These are phyloP conservation scores for Termitomyces sp. DNA, from an alignment of 768 basidiomycete genomes.

Conservation along the genomic window DNA sequence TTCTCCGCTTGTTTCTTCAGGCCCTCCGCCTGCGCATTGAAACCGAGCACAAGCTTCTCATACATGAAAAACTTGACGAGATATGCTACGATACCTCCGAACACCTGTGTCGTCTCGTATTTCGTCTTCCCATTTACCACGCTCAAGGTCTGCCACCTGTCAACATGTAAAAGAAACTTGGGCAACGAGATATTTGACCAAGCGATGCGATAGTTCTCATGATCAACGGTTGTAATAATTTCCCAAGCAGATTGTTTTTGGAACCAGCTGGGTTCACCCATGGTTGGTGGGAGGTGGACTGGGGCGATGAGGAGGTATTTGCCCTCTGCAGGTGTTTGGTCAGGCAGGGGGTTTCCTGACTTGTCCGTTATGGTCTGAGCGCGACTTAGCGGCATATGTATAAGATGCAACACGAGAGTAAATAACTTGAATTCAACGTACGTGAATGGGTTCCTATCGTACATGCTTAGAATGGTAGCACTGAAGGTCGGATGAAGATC, in stretches of 20 bases:
- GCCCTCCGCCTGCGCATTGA: constrained; percentile 50
- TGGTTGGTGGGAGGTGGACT: constrained; percentile 58
- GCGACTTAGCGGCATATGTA: constrained; percentile 31
- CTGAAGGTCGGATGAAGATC: background rate
- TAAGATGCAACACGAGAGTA: background rate
- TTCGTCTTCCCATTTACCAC: constrained; percentile 46
- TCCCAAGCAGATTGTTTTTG: constrained; percentile 36
- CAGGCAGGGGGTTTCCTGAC: constrained; percentile 32
- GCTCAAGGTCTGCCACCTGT: constrained; percentile 62
- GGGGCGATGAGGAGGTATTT: constrained; percentile 39
- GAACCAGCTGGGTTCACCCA: constrained; percentile 36
- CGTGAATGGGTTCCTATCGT: constrained; percentile 63
- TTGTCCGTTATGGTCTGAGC: constrained; percentile 39
- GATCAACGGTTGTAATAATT: constrained; percentile 45
- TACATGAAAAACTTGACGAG: constrained; percentile 41
- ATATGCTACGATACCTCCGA: constrained; percentile 51
- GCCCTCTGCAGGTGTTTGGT: constrained; percentile 48
- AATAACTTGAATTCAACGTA: constrained; percentile 23
- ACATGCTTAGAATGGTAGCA: background rate
- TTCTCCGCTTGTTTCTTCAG: constrained; percentile 50
- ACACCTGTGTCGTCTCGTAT: constrained; percentile 64
- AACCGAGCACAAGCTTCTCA: constrained; percentile 36
- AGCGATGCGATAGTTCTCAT: constrained; percentile 47
- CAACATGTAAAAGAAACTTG: constrained; percentile 42
- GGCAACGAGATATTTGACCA: constrained; percentile 45